Percentiles rank a stretch among this genome's conserved stretches.
Conservation (phyloP, 106 monocot species). For the Apostasia ramifera region DNA sequence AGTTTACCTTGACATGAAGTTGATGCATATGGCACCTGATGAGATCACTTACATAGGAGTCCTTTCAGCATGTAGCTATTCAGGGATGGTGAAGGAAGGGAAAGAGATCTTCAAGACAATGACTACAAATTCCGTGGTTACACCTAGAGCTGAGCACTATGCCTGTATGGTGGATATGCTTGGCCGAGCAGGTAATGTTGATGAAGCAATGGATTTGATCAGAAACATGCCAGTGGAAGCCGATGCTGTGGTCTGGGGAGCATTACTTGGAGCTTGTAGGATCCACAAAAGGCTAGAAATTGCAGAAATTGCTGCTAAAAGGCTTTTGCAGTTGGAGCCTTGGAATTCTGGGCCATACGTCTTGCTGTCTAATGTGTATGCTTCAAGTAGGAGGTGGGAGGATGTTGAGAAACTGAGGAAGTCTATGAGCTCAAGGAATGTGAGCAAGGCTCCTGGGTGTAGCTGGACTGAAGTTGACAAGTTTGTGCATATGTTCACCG, state of each 20-base stretch:
- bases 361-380: slow-evolving; percentile 75
- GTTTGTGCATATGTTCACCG: slow-evolving; percentile 64
- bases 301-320: slow-evolving; percentile 57
- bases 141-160: slow-evolving; percentile 53
- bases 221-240: slow-evolving; percentile 51
- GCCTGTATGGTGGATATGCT: slow-evolving; percentile 84
- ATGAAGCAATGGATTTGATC: slow-evolving; percentile 67
- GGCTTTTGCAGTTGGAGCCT: slow-evolving; percentile 55
- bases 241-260: slow-evolving; percentile 83
- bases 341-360: slow-evolving; percentile 62
- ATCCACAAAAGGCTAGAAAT: slow-evolving; percentile 51
- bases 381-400: slow-evolving; percentile 54
- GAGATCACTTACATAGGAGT: slow-evolving; percentile 64
- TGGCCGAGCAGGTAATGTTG: slow-evolving; percentile 52
- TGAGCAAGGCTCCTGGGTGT: slow-evolving; percentile 66
- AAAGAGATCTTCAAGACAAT: slow-evolving; percentile 56
- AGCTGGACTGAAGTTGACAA: slow-evolving; percentile 73
- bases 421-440: slow-evolving; percentile 40
- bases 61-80: slow-evolving; percentile 70
- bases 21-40: slow-evolving; percentile 31
- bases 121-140: slow-evolving; percentile 17
- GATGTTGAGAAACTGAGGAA: slow-evolving; percentile 55
- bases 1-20: slow-evolving; percentile 44
- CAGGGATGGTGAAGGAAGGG: slow-evolving; percentile 59
- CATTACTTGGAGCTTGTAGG: slow-evolving; percentile 64